Conservation (phyloP, 495 filamentous ascomycete genomes). For the Penicillium fimorum region DNA sequence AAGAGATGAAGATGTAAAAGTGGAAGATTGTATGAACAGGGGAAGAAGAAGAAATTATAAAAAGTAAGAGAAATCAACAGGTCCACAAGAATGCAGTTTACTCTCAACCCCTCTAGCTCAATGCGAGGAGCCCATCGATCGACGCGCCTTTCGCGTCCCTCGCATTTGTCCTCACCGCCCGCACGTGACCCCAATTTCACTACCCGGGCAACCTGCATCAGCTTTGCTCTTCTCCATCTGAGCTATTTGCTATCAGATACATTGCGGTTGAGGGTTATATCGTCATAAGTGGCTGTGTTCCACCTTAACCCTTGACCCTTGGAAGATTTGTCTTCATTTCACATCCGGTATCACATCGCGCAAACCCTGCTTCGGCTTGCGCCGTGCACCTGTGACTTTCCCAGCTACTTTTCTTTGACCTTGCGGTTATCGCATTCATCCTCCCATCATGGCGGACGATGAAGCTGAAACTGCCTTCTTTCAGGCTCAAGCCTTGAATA, state of each 20-base stretch:
- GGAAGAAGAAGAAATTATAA: slow-evolving; percentile 28
- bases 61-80: slow-evolving; percentile 24
- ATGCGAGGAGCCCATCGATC: slow-evolving; percentile 26
- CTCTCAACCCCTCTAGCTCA: slow-evolving; percentile 17
- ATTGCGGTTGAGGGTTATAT: slow-evolving; percentile 11
- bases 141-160: slow-evolving; percentile 33
- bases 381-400: background rate
- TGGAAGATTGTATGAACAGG: slow-evolving; percentile 85
- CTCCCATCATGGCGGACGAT: slow-evolving; percentile 54
- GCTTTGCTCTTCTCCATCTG: slow-evolving; percentile 1
- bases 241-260: background rate
- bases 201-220: slow-evolving; percentile 12
- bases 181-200: slow-evolving; percentile 19
- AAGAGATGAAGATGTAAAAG: slow-evolving; percentile 10
- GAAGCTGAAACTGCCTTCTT: slow-evolving; percentile 62
- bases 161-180: slow-evolving; percentile 30
- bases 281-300: slow-evolving; percentile 8
- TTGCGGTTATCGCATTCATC: slow-evolving; percentile 12
- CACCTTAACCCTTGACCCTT: background rate
- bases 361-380: slow-evolving; percentile 1
- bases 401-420: slow-evolving; percentile 7
- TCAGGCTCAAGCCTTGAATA: slow-evolving; percentile 53
- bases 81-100: slow-evolving; percentile 27
- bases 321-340: background rate
- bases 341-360: background rate